Conservation (phyloP, 306 rosid species). For the Gastrolobium villosum region DNA sequence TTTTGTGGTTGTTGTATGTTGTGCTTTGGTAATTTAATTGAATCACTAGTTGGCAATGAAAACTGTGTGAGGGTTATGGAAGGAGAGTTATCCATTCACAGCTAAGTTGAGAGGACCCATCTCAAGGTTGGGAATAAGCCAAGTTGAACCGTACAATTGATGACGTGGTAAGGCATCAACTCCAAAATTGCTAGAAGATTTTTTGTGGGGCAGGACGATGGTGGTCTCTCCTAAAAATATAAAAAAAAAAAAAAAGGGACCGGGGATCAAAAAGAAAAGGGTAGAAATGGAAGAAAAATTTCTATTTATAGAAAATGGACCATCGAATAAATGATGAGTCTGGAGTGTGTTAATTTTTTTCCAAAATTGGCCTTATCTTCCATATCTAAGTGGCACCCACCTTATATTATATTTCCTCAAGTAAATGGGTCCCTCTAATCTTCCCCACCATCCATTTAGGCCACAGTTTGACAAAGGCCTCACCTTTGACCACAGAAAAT, state of each 20-base stretch:
- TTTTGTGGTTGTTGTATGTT: no score
- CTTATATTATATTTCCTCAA: conserved; percentile 50
- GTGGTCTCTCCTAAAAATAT: no score
- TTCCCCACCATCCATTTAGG: conserved; percentile 47
- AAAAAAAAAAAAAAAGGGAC: no score
- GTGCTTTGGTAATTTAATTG: conserved; percentile 22
- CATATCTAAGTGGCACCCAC: conserved; percentile 66
- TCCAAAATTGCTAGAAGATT: conserved; percentile 56
- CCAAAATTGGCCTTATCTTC: conserved; percentile 61
- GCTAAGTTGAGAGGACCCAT: conserved; percentile 57
- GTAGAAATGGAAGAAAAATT: no score
- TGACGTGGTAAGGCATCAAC: conserved; percentile 52
- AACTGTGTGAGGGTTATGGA: conserved; percentile 34
- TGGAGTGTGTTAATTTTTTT: no score
- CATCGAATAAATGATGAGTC: no score
- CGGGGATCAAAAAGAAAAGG: no score
- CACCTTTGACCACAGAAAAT: conserved; percentile 54
- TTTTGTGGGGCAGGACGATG: no score
- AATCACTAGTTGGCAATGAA: conserved; percentile 35
- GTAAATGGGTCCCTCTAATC: conserved; percentile 54
- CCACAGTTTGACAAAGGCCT: conserved; percentile 57
- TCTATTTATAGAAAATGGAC: no score
- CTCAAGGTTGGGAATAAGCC: conserved; percentile 33
- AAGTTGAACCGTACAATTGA: conserved; percentile 40
- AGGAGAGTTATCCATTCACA: conserved; percentile 53